Percentiles rank a stretch among this genome's conserved stretches.
These are phyloP conservation scores for Hortaea werneckii DNA, from an alignment of 2,329 filamentous ascomycete species.

Conservation along the genomic window DNA sequence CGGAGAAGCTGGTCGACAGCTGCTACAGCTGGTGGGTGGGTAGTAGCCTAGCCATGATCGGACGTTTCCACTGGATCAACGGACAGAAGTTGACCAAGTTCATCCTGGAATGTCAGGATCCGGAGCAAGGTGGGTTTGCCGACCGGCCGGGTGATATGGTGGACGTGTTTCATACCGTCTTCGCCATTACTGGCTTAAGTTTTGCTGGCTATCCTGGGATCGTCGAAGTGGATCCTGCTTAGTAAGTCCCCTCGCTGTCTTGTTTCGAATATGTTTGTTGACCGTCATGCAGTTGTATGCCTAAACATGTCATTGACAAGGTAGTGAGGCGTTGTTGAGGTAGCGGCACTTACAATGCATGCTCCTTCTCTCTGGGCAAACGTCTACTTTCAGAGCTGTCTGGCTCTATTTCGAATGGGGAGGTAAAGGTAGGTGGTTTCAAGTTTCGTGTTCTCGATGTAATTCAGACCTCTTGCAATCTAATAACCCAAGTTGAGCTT, in stretches of 20 bases:
- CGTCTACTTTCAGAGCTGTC: too few relatives aligned
- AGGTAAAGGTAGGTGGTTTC: too few relatives aligned
- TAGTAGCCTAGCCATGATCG: conserved; percentile 83
- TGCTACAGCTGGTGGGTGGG: conserved; percentile 99
- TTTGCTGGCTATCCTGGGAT: conserved; percentile 68
- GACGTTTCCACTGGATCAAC: conserved; percentile 86
- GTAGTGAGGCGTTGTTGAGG: conserved; percentile 33
- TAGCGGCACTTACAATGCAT: background rate
- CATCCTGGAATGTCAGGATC: conserved; percentile 82
- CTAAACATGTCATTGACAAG: conserved; percentile 54
- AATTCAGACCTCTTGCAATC: conserved; percentile 50
- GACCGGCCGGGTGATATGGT: conserved; percentile 91
- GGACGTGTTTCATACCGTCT: conserved; percentile 92
- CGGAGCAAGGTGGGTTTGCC: conserved; percentile 71
- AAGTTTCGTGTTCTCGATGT: background rate
- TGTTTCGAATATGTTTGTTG: background rate
- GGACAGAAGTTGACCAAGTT: conserved; percentile 65
- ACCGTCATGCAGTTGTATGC: conserved; percentile 31
- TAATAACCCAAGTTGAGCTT: conserved; percentile 52
- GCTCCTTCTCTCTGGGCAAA: background rate
- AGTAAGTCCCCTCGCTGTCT: conserved; percentile 42
- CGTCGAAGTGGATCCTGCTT: conserved; percentile 74
- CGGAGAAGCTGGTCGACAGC: conserved; percentile 91
- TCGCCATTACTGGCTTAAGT: conserved; percentile 80
- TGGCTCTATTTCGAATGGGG: too few relatives aligned